These are phyloP conservation scores for Leucocoprinus birnbaumii DNA, from an alignment of 768 basidiomycete genomes.

Conservation along the genomic window DNA sequence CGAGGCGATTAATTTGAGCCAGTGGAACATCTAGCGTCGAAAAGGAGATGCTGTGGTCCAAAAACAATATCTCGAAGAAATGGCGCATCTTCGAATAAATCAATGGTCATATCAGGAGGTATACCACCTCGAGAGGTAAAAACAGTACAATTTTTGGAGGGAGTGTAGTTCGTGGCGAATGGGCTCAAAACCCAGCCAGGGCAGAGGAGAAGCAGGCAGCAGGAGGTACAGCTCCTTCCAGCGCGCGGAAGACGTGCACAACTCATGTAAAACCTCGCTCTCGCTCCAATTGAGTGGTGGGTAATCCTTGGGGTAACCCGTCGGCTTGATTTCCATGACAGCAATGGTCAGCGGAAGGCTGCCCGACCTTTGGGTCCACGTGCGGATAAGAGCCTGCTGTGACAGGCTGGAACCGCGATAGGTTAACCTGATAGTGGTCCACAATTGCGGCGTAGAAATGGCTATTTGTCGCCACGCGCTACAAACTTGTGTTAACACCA, in stretches of 20 bases:
- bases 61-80: slow-evolving; percentile 4
- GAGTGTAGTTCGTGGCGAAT: slow-evolving; percentile 11
- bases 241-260: slow-evolving; percentile 8
- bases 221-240: slow-evolving; percentile 14
- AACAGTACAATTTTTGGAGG: slow-evolving; percentile 10
- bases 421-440: slow-evolving; percentile 15
- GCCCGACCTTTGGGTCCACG: slow-evolving; percentile 12
- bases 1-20: slow-evolving; percentile 10
- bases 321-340: slow-evolving; percentile 10
- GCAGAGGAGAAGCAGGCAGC: slow-evolving; percentile 10
- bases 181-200: slow-evolving; percentile 9
- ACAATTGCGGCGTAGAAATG: slow-evolving; percentile 14
- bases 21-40: slow-evolving; percentile 9
- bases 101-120: slow-evolving; percentile 2
- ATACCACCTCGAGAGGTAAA: slow-evolving; percentile 9
- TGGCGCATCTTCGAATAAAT: slow-evolving; percentile 13
- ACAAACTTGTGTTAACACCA: slow-evolving; percentile 15
- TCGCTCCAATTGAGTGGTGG: slow-evolving; percentile 12
- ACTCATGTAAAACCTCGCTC: slow-evolving; percentile 1
- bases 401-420: slow-evolving; percentile 1
- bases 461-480: slow-evolving; percentile 15
- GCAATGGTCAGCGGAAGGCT: slow-evolving; percentile 12
- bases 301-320: background rate
- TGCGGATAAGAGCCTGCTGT: slow-evolving; percentile 9
- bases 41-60: slow-evolving; percentile 13